These are phyloP conservation scores for Alternaria sp. DNA, from an alignment of 2,329 filamentous ascomycete species.

Conservation along the genomic window DNA sequence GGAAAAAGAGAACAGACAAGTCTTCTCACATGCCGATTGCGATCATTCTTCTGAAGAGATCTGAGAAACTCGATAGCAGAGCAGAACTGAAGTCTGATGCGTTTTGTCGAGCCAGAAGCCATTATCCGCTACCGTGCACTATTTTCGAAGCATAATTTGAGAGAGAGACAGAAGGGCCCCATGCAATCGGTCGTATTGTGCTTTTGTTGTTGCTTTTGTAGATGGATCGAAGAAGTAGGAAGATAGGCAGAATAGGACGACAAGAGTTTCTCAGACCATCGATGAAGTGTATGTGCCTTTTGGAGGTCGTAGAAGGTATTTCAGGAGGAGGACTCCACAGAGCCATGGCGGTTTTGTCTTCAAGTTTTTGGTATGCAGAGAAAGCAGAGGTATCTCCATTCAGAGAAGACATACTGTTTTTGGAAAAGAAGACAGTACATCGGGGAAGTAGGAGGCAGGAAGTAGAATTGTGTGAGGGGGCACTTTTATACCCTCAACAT, in stretches of 20 bases:
- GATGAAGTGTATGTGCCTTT: rapidly evolving
- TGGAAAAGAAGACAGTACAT: neutral
- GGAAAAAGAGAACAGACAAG: too few relatives aligned
- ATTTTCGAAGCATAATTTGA: neutral
- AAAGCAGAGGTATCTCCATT: too few relatives aligned
- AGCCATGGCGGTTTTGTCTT: too few relatives aligned
- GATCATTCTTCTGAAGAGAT: too few relatives aligned
- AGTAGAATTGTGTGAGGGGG: neutral
- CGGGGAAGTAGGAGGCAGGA: neutral
- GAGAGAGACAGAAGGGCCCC: neutral
- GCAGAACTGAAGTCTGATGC: too few relatives aligned
- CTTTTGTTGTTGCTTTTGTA: neutral
- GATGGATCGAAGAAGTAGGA: rapidly evolving
- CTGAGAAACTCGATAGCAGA: too few relatives aligned
- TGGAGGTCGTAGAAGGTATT: neutral
- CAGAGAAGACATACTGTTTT: neutral
- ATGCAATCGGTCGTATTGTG: neutral
- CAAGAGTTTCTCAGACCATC: neutral
- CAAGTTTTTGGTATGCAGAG: too few relatives aligned
- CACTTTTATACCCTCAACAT: too few relatives aligned
- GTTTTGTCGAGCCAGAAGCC: neutral
- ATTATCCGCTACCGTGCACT: neutral
- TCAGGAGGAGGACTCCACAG: neutral
- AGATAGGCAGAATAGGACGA: rapidly evolving
- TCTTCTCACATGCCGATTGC: too few relatives aligned